Evolutionary conservation across 805 yeast genomes (phyloP), one percentile per base, ranked within the genome.

Genomic region (Starmerella vitae): DNA sequence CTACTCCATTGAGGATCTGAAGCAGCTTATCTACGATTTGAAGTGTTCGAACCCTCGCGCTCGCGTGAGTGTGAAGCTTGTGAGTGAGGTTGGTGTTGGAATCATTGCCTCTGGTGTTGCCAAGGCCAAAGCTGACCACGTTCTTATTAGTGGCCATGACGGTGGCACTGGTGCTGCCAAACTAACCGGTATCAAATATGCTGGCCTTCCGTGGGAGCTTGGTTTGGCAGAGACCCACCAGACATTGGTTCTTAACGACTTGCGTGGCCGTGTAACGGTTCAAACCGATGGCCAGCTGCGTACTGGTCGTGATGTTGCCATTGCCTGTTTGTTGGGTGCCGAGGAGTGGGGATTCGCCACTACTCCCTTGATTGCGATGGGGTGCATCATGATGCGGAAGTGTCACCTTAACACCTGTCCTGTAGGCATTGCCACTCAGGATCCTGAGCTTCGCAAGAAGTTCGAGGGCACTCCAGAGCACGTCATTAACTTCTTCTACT

Each of bases 111-210:
- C 96, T 32, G 98, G 98, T 72, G 98, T 88, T 21, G 97, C 97
- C 44, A 88, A 88, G 66, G 98, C 98, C 15, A 93, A 91, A 58
- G 95, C 97, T 12, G 97, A 91, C 59, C 94, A 88, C 58, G 80
- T 88, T 55, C 71, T 88, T 58, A 82, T 88, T 48, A 82, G 95
- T 44, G 97, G 97, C 55, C 96, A 93, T 57, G 97, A 88, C 63
- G 98, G 98, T 73, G 98, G 98, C 68, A 88, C 98, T 42, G 98
- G 98, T 76, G 98, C 98, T 43, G 88, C 95, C 44, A 75, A 93
- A 61, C 83, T 93, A 84, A 86, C 96, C 17, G 91, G 94, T 59
- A 85, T 88, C 59, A 86, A 86, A 61, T 78, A 86, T 59, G 95
- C 98, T 42, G 97, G 98, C 63, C 71, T 88, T 50, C 97, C 98